These are phyloP conservation scores for Tricholoma bakamatsutake DNA, from an alignment of 768 basidiomycete genomes.

Conservation along the genomic window DNA sequence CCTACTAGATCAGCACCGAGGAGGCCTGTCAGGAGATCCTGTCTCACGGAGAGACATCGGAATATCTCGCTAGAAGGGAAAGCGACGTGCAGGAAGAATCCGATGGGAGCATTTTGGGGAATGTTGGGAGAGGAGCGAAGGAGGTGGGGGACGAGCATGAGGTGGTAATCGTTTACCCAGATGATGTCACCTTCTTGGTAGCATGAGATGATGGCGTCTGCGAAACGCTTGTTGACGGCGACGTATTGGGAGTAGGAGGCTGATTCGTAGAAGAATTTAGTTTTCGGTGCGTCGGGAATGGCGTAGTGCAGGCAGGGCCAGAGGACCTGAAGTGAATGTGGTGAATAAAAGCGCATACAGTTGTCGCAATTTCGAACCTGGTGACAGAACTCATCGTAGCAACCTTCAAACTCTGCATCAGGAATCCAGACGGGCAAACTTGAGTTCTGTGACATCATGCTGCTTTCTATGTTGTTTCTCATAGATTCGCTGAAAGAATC, in stretches of 20 bases:
- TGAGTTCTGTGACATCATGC: constrained; percentile 34
- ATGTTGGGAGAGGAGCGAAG: constrained; percentile 61
- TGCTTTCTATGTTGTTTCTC: constrained; percentile 47
- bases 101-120: constrained; percentile 59
- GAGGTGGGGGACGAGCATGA: constrained; percentile 87
- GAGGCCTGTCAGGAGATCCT: constrained; percentile 76
- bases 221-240: constrained; percentile 87
- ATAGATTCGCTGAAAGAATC: constrained; percentile 56
- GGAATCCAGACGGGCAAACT: constrained; percentile 72
- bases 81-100: constrained; percentile 96
- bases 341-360: neutral
- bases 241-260: constrained; percentile 81
- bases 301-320: constrained; percentile 89
- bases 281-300: constrained; percentile 83
- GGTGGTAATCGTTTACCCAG: constrained; percentile 95
- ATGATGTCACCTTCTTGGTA: constrained; percentile 90
- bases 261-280: constrained; percentile 74
- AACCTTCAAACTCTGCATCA: constrained; percentile 69
- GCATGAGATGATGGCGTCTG: constrained; percentile 70
- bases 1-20: constrained; percentile 92
- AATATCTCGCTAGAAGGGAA: constrained; percentile 97
- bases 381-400: constrained; percentile 86
- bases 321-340: constrained; percentile 36
- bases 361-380: constrained; percentile 27
- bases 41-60: constrained; percentile 77